A percentile compares a stretch with the other conserved stretches of the same genome.
Conservation (phyloP, 2,329 filamentous ascomycete genomes). For the Pyrenochaeta sp. region DNA sequence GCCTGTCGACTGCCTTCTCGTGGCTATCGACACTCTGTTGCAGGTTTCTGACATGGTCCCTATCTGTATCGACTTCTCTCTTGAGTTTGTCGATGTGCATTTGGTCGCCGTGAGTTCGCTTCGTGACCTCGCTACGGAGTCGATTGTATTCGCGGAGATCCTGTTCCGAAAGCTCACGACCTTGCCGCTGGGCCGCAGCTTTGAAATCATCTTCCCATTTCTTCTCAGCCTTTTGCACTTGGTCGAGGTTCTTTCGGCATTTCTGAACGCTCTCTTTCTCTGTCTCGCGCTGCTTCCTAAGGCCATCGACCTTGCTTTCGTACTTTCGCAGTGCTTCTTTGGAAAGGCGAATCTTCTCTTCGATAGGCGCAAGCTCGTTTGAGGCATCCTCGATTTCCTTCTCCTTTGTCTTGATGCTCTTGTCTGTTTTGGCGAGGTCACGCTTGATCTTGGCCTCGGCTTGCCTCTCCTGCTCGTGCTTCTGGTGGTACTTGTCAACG, state of each 20-base stretch:
- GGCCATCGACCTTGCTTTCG: conserved; percentile 71
- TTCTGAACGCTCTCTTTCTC: conserved; percentile 75
- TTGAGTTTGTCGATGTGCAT: conserved; percentile 85
- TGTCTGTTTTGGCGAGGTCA: conserved; percentile 83
- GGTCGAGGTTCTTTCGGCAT: conserved; percentile 79
- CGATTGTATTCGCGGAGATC: conserved; percentile 91
- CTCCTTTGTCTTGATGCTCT: conserved; percentile 84
- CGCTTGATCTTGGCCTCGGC: conserved; percentile 81
- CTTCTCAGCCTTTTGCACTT: conserved; percentile 87
- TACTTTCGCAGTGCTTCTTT: conserved; percentile 74
- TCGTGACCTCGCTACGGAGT: conserved; percentile 84
- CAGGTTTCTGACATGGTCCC: conserved; percentile 87
- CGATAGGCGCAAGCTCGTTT: conserved; percentile 84
- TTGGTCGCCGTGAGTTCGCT: conserved; percentile 81
- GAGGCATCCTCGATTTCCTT: conserved; percentile 86
- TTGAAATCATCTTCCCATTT: conserved; percentile 90
- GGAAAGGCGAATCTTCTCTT: conserved; percentile 86
- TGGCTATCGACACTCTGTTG: conserved; percentile 86
- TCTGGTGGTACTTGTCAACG: conserved; percentile 82
- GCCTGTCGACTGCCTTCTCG: conserved; percentile 75
- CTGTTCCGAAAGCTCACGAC: conserved; percentile 81
- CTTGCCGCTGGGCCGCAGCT: conserved; percentile 84
- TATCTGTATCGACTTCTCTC: conserved; percentile 88
- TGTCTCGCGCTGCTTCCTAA: conserved; percentile 78
- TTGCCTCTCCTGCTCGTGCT: conserved; percentile 80